Evolutionary conservation across 768 basidiomycete genomes (phyloP), one percentile per base, ranked within the genome.

Genomic region (Amanita pallidorosea): DNA sequence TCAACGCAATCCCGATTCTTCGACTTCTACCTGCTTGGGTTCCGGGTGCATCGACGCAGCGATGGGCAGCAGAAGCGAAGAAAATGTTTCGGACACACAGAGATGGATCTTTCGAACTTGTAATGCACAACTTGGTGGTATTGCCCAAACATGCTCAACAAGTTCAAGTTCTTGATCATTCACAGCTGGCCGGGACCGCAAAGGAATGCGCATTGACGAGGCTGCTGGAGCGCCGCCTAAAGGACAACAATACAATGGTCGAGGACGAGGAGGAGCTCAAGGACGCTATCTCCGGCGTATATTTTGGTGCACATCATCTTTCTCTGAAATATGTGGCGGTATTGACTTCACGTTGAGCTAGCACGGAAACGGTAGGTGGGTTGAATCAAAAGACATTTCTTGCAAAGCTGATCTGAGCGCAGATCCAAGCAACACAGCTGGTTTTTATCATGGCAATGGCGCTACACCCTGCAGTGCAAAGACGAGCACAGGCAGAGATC

Each of bases 1-100:
- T 65, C 7, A 63, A 67, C 33, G 52, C 56, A 9, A 45, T 67
- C 15, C 64, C 54, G 55, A 5, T 52, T 60, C 45, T 76, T 47
- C 68, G 69, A 58, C 63, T 72, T 35, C 55, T 77, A 9, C 75
- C 75, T 0, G 59, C 54, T 31, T 77, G 72, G 72, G 34, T 75
- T 7, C 75, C 73, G 3, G 76, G 76, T 0, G 70, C 72, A 43
- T 40, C 49, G 13, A 43, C 46, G 3, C 49, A 50, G 36, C 41
- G 23, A 20, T 18, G 34, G n/a, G 49, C 38, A 5, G 42, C 49
- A 12, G 13, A 50, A 3, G 25, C 29, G 4, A 50, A 29, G 38
- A 8, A 23, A 23, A 20, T 9, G 7, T 29, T 13, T 7, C 25
- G 11, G 11, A 15, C 18, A 5, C 25, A 37, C 13, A 36, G 22